These are phyloP conservation scores for Claviceps purpurea DNA, from an alignment of 2,329 filamentous ascomycete genomes.

Conservation along the genomic window DNA sequence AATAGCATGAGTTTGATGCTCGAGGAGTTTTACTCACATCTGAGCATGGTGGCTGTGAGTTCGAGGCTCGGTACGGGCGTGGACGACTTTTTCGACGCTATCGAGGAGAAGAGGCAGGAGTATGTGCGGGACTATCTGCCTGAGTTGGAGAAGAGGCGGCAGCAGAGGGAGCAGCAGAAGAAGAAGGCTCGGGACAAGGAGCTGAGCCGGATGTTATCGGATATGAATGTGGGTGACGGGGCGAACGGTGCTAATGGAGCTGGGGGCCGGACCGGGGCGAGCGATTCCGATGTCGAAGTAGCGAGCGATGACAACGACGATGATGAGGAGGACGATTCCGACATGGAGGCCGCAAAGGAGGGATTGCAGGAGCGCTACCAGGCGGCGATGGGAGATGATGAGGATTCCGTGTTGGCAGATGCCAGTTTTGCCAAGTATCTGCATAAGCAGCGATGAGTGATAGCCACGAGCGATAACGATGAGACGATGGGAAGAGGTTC, in stretches of 20 bases:
- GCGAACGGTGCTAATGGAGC: conserved; percentile 13
- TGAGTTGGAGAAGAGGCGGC: conserved; percentile 67
- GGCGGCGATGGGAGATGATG: conserved; percentile 52
- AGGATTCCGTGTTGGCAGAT: conserved; percentile 35
- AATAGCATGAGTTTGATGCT: conserved; percentile 98
- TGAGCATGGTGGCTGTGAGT: conserved; percentile 86
- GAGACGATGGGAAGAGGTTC: neutral
- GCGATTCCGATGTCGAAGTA: conserved; percentile 36
- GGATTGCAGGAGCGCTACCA: conserved; percentile 66
- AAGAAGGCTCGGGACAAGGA: conserved; percentile 62
- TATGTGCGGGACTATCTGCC: conserved; percentile 86
- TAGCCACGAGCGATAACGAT: too few species aligned
- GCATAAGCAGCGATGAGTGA: conserved; percentile 24
- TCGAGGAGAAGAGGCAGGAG: conserved; percentile 74
- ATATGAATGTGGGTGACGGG: conserved; percentile 48
- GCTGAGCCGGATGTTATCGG: conserved; percentile 85
- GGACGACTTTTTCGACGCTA: conserved; percentile 85
- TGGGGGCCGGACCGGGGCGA: conserved; percentile 18
- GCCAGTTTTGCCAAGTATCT: conserved; percentile 52
- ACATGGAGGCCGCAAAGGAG: conserved; percentile 47
- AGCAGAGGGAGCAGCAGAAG: conserved; percentile 65
- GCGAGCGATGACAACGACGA: conserved; percentile 43
- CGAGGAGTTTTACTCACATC: conserved; percentile 91
- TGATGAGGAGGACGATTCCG: conserved; percentile 39
- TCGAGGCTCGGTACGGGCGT: conserved; percentile 86